Percentiles rank a stretch among this genome's conserved stretches.
Evolutionary conservation across 768 basidiomycete species (phyloP).

Genomic region (Infundibulicybe gibba): DNA sequence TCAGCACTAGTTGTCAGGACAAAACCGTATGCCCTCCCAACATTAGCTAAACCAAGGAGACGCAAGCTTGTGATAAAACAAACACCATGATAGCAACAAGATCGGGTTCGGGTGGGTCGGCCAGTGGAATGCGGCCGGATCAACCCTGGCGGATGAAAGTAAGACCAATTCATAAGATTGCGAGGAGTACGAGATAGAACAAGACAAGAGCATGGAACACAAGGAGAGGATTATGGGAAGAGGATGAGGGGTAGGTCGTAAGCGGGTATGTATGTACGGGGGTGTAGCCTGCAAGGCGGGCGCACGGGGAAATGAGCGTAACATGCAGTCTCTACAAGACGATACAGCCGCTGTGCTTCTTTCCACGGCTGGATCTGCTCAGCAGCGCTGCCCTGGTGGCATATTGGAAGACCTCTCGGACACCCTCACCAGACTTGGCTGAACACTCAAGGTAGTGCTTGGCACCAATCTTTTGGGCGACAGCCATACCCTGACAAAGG

Average conservation of each 20-base stretch:
- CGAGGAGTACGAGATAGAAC: too few species aligned
- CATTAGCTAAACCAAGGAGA: too few species aligned
- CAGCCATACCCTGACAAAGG: conserved; percentile 74
- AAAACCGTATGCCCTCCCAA: too few species aligned
- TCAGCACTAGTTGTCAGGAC: too few species aligned
- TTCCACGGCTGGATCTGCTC: conserved; percentile 47
- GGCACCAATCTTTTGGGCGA: conserved; percentile 95
- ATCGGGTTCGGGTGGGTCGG: too few species aligned
- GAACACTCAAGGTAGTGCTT: conserved; percentile 98
- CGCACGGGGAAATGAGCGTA: background rate
- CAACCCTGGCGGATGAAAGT: too few species aligned
- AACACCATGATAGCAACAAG: too few species aligned
- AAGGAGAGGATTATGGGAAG: background rate
- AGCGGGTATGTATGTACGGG: background rate
- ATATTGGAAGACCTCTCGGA: conserved; percentile 97
- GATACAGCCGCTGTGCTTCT: conserved; percentile 22
- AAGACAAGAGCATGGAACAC: too few species aligned
- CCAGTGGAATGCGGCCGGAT: too few species aligned
- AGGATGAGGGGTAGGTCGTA: background rate
- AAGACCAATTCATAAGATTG: too few species aligned
- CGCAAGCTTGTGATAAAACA: too few species aligned
- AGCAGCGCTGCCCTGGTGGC: conserved; percentile 92
- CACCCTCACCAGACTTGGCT: conserved; percentile 93
- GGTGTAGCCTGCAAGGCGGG: conserved; percentile 1
- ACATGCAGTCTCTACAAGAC: conserved; percentile 20